phyloP scores from a whole-genome alignment of 192 early-diverging fungal genomes.

The Podochytrium sp. region DNA sequence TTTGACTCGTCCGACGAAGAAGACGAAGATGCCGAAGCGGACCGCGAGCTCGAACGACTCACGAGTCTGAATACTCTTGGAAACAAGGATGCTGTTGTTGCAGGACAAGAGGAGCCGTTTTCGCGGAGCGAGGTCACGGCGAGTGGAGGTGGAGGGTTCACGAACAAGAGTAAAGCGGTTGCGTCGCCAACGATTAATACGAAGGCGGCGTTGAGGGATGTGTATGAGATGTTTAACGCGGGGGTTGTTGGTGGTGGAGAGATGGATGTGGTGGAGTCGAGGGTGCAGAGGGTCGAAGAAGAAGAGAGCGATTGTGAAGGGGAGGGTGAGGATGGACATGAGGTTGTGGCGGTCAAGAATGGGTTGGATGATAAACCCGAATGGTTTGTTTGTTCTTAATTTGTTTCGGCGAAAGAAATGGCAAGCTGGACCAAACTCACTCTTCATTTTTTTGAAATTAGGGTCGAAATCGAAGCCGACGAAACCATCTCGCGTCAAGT shows the following conservation, averaged over 20 bases:
- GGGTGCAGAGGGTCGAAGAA: background rate
- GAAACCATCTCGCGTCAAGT: slow-evolving; percentile 57
- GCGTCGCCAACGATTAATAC: slow-evolving; percentile 60
- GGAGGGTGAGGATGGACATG: slow-evolving; percentile 2
- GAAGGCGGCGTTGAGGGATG: slow-evolving; percentile 53
- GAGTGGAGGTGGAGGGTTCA: background rate
- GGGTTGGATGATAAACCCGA: slow-evolving; percentile 27
- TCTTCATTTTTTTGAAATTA: too few relatives aligned
- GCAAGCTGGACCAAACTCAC: too few relatives aligned
- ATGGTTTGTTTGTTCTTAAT: too few relatives aligned
- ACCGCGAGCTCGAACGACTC: slow-evolving; percentile 19
- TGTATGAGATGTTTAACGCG: slow-evolving; percentile 55
- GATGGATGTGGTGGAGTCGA: background rate
- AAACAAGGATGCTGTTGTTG: background rate
- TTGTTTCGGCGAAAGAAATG: too few relatives aligned
- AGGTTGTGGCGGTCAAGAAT: slow-evolving; percentile 19
- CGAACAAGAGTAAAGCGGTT: slow-evolving; percentile 1
- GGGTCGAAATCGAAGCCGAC: slow-evolving; percentile 50
- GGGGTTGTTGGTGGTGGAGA: slow-evolving; percentile 31
- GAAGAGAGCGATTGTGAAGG: background rate
- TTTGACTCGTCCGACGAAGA: slow-evolving; percentile 19
- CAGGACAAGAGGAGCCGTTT: too few relatives aligned
- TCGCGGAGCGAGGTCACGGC: too few relatives aligned
- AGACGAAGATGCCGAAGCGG: slow-evolving; percentile 30
- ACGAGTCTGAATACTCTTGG: slow-evolving; percentile 7